Evolutionary conservation across 2,329 filamentous ascomycete genomes (phyloP).

Genomic region (Leptographium galeiforme): DNA sequence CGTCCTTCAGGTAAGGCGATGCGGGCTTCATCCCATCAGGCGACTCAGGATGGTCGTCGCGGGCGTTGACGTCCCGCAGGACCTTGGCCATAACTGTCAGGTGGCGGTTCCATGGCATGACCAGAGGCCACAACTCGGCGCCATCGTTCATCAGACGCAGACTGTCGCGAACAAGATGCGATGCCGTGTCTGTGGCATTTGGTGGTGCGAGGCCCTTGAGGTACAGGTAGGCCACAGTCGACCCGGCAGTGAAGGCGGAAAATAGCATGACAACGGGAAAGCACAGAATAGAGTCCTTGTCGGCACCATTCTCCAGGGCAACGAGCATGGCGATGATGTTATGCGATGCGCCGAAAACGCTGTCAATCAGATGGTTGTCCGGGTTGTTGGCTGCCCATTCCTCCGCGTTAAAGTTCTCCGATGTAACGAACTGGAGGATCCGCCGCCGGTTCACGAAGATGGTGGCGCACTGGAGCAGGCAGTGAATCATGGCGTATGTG

Average conservation of each 20-base stretch:
- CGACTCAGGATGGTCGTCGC: conserved; percentile 17
- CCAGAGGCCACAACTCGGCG: conserved; percentile 45
- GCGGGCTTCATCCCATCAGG: conserved; percentile 22
- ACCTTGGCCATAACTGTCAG: conserved; percentile 49
- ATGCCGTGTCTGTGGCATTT: conserved; percentile 43
- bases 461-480: conserved; percentile 44
- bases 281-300: conserved; percentile 45
- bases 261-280: conserved; percentile 53
- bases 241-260: conserved; percentile 46
- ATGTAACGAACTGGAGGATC: conserved; percentile 43
- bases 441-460: conserved; percentile 48
- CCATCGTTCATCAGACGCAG: conserved; percentile 46
- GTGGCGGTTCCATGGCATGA: conserved; percentile 46
- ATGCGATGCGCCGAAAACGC: conserved; percentile 45
- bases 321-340: conserved; percentile 42
- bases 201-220: conserved; percentile 45
- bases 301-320: conserved; percentile 40
- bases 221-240: conserved; percentile 48
- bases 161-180: conserved; percentile 42
- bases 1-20: conserved; percentile 37
- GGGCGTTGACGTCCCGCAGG: conserved; percentile 36
- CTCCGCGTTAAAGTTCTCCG: conserved; percentile 38
- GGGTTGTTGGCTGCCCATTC: conserved; percentile 33
- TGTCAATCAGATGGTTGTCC: conserved; percentile 38
- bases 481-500: conserved; percentile 50